These are phyloP conservation scores for Mariannaea elegans DNA, from an alignment of 2,329 filamentous ascomycete species.

Conservation along the genomic window DNA sequence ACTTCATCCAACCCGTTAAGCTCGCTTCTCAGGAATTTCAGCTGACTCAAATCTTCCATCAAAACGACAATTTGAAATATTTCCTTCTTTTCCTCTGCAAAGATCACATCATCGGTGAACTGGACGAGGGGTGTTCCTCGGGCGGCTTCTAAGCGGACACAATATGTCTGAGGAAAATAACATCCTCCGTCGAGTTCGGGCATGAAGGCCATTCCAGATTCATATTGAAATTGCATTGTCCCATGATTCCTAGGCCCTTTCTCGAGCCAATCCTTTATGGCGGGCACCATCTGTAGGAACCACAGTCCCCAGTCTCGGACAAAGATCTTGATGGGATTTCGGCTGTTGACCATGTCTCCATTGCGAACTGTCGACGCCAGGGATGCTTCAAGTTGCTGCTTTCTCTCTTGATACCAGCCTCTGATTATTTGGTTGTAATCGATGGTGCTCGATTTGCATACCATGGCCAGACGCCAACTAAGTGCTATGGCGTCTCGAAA, in stretches of 20 bases:
- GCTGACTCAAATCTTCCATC: neutral
- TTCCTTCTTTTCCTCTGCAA: neutral
- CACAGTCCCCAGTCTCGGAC: neutral
- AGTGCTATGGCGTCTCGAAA: neutral
- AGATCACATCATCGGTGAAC: neutral
- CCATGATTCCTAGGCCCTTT: neutral
- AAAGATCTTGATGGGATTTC: neutral
- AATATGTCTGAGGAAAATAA: neutral
- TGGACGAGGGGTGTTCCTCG: neutral
- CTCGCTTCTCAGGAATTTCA: too few relatives aligned
- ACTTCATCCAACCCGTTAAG: neutral
- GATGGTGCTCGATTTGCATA: neutral
- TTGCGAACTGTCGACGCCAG: neutral
- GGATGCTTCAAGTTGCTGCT: neutral
- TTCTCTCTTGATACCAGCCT: neutral
- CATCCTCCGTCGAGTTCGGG: neutral
- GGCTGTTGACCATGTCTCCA: neutral
- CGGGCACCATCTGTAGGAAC: neutral
- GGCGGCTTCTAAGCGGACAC: neutral
- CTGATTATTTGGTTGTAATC: neutral
- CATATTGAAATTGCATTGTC: neutral
- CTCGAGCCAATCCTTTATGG: neutral
- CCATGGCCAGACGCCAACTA: neutral
- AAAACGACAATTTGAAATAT: neutral
- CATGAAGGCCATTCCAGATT: neutral